Percentiles rank a stretch among this genome's conserved stretches.
Conservation (phyloP, 345 rosid species). For the Acer saccharum region DNA sequence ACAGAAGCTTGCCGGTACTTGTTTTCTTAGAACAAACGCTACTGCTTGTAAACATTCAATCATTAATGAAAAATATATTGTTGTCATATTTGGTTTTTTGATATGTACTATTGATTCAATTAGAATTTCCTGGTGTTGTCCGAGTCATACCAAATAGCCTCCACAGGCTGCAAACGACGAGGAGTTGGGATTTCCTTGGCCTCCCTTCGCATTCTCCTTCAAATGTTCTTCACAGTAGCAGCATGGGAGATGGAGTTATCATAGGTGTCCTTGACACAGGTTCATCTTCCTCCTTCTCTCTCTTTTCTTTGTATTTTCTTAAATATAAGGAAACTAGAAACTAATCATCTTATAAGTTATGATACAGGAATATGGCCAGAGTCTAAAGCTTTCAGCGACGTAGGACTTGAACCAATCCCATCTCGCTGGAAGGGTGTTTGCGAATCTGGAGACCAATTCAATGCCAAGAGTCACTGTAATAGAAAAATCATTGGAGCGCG, state of each 20-base stretch:
- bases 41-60: background rate
- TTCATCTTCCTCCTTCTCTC: constrained; percentile 11
- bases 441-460: constrained; percentile 31
- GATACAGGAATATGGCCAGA: constrained; percentile 55
- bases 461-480: constrained; percentile 41
- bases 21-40: constrained; percentile 4
- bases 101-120: background rate
- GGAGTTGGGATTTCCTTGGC: constrained; percentile 67
- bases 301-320: background rate
- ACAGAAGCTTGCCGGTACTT: constrained; percentile 48
- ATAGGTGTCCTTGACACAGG: constrained; percentile 70
- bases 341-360: background rate
- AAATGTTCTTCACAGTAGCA: constrained; percentile 45
- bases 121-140: constrained; percentile 62
- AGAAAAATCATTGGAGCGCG: constrained; percentile 58
- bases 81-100: background rate
- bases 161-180: constrained; percentile 62
- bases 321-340: background rate
- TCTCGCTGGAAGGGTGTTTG: constrained; percentile 57
- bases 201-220: constrained; percentile 43
- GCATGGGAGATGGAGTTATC: constrained; percentile 70
- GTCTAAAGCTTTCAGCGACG: constrained; percentile 44
- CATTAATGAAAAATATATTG: too few species aligned
- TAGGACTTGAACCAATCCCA: constrained; percentile 52
- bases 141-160: constrained; percentile 51